A percentile compares a stretch with the other conserved stretches of the same genome.
Conservation (phyloP, 2,329 filamentous ascomycete genomes). For the Periconia digitata region DNA sequence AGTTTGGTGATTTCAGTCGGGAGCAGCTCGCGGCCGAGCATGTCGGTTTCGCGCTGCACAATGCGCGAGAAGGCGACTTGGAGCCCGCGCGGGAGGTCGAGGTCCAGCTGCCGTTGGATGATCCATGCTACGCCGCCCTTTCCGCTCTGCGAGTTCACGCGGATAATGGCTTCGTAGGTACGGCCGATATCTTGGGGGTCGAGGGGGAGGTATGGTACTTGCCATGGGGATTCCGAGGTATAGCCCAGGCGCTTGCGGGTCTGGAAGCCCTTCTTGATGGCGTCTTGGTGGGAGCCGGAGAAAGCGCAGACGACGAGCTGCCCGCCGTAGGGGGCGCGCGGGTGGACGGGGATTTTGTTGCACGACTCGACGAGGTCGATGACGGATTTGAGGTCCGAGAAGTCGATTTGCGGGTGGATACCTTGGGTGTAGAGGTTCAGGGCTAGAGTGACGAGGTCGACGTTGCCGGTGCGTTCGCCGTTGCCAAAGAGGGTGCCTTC, state of each 20-base stretch:
- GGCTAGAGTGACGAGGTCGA: slow-evolving; percentile 88
- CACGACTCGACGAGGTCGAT: slow-evolving; percentile 89
- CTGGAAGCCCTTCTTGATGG: slow-evolving; percentile 88
- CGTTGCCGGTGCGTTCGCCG: slow-evolving; percentile 92
- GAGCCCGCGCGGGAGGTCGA: slow-evolving; percentile 89
- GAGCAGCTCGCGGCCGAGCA: slow-evolving; percentile 79
- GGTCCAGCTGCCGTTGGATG: slow-evolving; percentile 82
- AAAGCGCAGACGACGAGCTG: slow-evolving; percentile 92
- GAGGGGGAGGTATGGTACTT: slow-evolving; percentile 87
- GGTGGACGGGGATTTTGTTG: slow-evolving; percentile 93
- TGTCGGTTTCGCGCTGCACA: slow-evolving; percentile 80
- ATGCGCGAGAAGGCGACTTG: slow-evolving; percentile 89
- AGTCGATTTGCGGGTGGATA: slow-evolving; percentile 81
- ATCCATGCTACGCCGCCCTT: slow-evolving; percentile 96
- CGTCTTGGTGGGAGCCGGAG: slow-evolving; percentile 90
- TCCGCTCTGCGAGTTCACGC: slow-evolving; percentile 94
- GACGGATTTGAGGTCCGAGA: slow-evolving; percentile 82
- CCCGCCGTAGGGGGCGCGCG: slow-evolving; percentile 86
- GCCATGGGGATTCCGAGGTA: slow-evolving; percentile 70
- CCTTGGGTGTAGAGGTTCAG: slow-evolving; percentile 96
- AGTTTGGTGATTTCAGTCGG: slow-evolving; percentile 80
- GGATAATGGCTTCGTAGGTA: slow-evolving; percentile 97
- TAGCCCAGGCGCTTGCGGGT: slow-evolving; percentile 63
- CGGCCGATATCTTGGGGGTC: slow-evolving; percentile 92
- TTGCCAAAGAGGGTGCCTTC: slow-evolving; percentile 95